Evolutionary conservation across 257 asterid species (phyloP), one percentile per base, ranked within the genome.

Genomic region (Marsdenia floribunda): DNA sequence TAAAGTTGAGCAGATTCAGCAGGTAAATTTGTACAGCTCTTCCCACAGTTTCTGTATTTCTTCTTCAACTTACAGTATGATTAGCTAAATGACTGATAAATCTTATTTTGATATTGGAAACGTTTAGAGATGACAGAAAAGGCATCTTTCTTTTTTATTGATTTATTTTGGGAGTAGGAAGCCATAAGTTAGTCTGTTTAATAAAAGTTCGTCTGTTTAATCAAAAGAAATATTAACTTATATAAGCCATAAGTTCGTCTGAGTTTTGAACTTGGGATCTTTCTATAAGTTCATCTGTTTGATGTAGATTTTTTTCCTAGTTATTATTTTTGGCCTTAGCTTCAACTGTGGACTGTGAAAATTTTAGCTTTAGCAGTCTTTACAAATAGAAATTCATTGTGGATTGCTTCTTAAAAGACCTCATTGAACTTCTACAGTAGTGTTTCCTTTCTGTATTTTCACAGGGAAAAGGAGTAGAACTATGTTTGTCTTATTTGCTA

Each of bases 1-100:
- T 63, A 85, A 90, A 3, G 81, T 91, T 5, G 93, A 91, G 68
- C 86, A 80, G 61, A 86, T 91, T 80, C 89, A 89, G 79, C 88
- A 90, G 98, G 97, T 93, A 72, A 5, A 68, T 73, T 24, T 70
- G 24, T 42, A 4, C 65, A 15, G 55, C 47, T 24, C 12, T 18
- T 47, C 10, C 49, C 37, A n/a, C 69, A 73, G 33, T 61, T 74
- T 16, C 10, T 16, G n/a, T 12, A 22, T 14, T 46, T 24, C 38
- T 46, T 24, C 38, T 18, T 21, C 15, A 3, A 24, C 0, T 33
- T 0, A 63, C 37, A 21, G 49, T 21, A 26, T 54, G 49, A 7
- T 44, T 44, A 44, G 49, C 6, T 42, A 5, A 44, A 44, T 44
- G 12, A 44, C 13, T 44, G 49, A 0, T 44, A 44, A 44, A 44